A percentile compares a stretch with the other conserved stretches of the same genome.
These are phyloP conservation scores for Candida labiduridarum DNA, from an alignment of 1,139 yeast genomes.

Conservation along the genomic window DNA sequence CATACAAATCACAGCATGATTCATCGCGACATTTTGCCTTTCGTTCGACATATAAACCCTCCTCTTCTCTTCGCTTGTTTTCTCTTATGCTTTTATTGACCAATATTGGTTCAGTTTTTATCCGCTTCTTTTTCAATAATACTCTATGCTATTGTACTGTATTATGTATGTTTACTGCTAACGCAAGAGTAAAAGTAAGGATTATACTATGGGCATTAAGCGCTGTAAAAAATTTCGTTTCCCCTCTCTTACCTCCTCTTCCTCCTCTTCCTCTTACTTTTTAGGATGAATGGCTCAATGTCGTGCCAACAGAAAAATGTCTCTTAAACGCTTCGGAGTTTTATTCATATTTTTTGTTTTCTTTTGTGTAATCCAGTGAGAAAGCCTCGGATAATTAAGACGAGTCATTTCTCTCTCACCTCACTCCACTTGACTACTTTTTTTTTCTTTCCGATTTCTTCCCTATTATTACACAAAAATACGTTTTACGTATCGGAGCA, in stretches of 20 bases:
- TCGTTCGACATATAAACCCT: neutral
- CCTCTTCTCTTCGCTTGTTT: neutral
- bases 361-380: neutral
- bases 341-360: neutral
- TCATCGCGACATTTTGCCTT: neutral
- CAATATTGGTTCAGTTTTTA: neutral
- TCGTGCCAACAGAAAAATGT: neutral
- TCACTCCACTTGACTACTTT: neutral
- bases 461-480: neutral
- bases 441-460: slow-evolving; percentile 1
- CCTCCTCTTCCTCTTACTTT: neutral
- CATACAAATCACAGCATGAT: neutral
- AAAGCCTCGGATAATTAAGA: neutral
- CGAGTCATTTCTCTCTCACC: neutral
- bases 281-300: too few species aligned
- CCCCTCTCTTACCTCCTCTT: neutral
- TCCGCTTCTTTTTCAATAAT: neutral
- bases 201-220: too few species aligned
- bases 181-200: too few species aligned
- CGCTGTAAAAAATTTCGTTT: neutral
- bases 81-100: neutral
- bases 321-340: neutral
- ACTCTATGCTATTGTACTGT: neutral
- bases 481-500: too few species aligned
- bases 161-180: too few species aligned